Percentiles rank a stretch among this genome's conserved stretches.
Evolutionary conservation across 2,329 filamentous ascomycete genomes (phyloP).

Genomic region (Epichloe brachyelytri): DNA sequence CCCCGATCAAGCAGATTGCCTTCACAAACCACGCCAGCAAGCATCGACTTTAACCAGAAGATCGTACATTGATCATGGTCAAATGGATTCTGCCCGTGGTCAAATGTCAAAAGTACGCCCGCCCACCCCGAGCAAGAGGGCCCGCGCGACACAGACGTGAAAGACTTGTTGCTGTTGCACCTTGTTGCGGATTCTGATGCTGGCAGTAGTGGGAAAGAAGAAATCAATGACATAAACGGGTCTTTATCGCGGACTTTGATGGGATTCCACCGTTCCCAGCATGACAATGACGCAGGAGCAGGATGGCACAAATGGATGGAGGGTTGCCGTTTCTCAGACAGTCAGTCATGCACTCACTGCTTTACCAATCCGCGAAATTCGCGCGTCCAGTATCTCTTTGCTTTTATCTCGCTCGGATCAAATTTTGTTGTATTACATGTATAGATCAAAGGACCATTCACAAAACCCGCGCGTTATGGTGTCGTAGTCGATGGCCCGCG

Average conservation of each 20-base stretch:
- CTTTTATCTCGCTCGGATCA: too few relatives aligned
- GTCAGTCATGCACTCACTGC: too few relatives aligned
- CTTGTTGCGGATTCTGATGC: not conserved
- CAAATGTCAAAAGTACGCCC: not conserved
- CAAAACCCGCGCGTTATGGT: too few relatives aligned
- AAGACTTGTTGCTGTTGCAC: not conserved
- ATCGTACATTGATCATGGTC: constrained; percentile 4
- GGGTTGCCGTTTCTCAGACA: too few relatives aligned
- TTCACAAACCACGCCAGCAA: not conserved
- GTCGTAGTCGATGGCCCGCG: not conserved
- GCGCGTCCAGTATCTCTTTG: too few relatives aligned
- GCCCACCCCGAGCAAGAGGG: not conserved
- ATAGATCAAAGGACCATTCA: too few relatives aligned
- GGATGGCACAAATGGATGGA: too few relatives aligned
- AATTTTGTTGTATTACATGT: too few relatives aligned
- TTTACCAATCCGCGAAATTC: too few relatives aligned
- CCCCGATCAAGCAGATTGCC: not conserved
- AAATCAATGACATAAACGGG: not conserved
- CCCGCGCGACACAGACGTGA: not conserved
- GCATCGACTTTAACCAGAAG: constrained; percentile 6
- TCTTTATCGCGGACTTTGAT: not conserved
- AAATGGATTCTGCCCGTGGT: constrained; percentile 3
- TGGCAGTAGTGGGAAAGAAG: not conserved
- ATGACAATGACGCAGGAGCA: too few relatives aligned
- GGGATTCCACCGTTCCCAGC: not conserved